Conservation (phyloP, 768 basidiomycete genomes). For the Suillus plorans region DNA sequence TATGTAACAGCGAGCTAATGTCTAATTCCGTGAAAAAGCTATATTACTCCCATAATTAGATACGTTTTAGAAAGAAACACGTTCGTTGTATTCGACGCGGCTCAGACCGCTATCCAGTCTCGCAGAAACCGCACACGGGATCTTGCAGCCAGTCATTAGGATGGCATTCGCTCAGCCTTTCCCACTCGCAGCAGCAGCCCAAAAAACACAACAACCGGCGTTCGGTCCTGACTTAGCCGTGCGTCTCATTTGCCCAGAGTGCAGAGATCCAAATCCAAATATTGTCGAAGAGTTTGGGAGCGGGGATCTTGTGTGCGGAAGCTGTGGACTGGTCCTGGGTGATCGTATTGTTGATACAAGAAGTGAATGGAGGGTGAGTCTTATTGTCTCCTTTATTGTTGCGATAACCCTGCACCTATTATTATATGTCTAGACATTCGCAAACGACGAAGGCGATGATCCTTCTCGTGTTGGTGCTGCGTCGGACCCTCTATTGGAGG, state of each 20-base stretch:
- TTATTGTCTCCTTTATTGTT: constrained; percentile 13
- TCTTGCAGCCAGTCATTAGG: constrained; percentile 4
- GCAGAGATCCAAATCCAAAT: constrained; percentile 88
- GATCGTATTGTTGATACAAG: constrained; percentile 97
- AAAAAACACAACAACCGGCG: constrained; percentile 53
- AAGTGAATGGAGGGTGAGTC: constrained; percentile 94
- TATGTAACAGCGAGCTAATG: constrained; percentile 13
- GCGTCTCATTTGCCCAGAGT: constrained; percentile 93
- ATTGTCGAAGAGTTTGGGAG: constrained; percentile 98
- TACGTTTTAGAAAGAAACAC: constrained; percentile 17
- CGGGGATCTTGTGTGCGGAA: constrained; percentile 94
- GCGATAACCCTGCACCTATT: constrained; percentile 22
- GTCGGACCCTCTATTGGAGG: constrained; percentile 89
- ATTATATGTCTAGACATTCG: constrained; percentile 76
- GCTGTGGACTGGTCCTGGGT: constrained; percentile 91
- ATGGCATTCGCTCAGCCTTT: constrained; percentile 82
- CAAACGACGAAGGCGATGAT: constrained; percentile 98
- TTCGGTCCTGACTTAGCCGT: constrained; percentile 85
- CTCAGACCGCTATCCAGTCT: constrained; percentile 11
- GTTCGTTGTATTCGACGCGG: constrained; percentile 22
- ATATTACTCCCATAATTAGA: constrained; percentile 16
- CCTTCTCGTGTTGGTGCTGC: constrained; percentile 99
- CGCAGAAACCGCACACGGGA: constrained; percentile 18
- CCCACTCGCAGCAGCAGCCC: constrained; percentile 59
- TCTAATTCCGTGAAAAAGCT: constrained; percentile 11